Conservation (phyloP, 495 filamentous ascomycete species). For the Aspergillus homomorphus region DNA sequence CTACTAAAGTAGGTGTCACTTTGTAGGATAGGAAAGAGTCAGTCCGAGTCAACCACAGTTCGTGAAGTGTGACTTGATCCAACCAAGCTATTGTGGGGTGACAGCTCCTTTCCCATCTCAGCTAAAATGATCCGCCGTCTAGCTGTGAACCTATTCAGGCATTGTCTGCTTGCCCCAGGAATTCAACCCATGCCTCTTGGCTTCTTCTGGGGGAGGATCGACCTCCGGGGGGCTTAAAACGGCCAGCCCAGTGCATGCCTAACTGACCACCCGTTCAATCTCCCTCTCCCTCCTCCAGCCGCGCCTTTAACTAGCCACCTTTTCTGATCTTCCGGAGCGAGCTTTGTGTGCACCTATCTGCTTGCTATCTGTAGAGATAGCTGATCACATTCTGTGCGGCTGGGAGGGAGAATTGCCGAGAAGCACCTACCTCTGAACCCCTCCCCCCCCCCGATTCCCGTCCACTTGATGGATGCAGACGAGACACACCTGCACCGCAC, state of each 20-base stretch:
- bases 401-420: not conserved
- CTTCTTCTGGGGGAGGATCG: not conserved
- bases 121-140: no score
- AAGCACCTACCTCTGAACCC: not conserved
- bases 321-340: not conserved
- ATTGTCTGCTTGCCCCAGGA: not conserved
- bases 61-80: not conserved
- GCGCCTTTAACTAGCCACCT: constrained; percentile 11
- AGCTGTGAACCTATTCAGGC: not conserved
- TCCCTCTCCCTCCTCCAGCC: constrained; percentile 4
- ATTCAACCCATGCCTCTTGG: not conserved
- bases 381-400: not conserved
- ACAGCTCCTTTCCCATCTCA: not conserved
- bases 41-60: not conserved
- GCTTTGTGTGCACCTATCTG: not conserved
- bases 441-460: not conserved
- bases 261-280: not conserved
- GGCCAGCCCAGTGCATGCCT: constrained; percentile 4
- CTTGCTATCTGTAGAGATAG: not conserved
- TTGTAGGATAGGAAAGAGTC: not conserved
- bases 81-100: not conserved
- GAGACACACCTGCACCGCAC: not conserved
- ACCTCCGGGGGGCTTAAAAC: not conserved
- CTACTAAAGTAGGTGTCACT: not conserved
- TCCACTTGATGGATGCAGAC: not conserved